Evolutionary conservation across 768 basidiomycete genomes (phyloP), one percentile per base, ranked within the genome.

Genomic region (Tulasnella calospora): DNA sequence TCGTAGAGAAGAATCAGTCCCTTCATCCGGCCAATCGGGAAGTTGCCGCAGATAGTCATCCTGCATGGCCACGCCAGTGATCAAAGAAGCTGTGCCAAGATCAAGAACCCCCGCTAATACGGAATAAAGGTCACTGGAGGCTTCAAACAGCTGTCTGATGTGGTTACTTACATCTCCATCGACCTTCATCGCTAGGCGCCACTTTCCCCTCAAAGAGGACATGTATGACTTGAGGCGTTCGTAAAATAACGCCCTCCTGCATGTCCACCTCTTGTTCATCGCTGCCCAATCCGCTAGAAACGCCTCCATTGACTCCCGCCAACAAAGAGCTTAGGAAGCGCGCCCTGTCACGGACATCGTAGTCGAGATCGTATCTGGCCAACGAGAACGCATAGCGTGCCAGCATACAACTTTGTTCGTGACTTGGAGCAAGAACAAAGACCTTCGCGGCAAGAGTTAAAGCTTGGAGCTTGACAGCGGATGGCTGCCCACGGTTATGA

Each of bases 271-370:
- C 84, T 15, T 83, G 84, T 46, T 84, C 85, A 38, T 85, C 82
- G n/a, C 84, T 75, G 33, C 80, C 80, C 21, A 73, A 80, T 13
- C 81, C 81, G 13, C 81, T 80, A 19, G 82, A 83, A 19, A 73
- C 21, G 44, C 73, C 80, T 17, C 79, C 82, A 40, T 73, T 82
- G 2, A 89, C 85, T 44, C 93, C 91, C 2, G 85, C 83, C 21
- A 97, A 86, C 19, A 99, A 87, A 7, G 91, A 88, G 23, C 87
- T 85, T 36, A 98, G 83, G 88, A 95, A 92, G 73, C 97, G 89
- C 6, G 90, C 91, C 35, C 96, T 91, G 83, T 99, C 98, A 41
- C 98, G 89, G 44, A 99, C 92, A 82, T 98, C 95, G 84, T 94
- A 97, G 82, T 92, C 90, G 27, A 85, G 81, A 84, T 99, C 98